phyloP scores from a whole-genome alignment of 169 alveolate genomes.

The Cryptosporidium bovis region DNA sequence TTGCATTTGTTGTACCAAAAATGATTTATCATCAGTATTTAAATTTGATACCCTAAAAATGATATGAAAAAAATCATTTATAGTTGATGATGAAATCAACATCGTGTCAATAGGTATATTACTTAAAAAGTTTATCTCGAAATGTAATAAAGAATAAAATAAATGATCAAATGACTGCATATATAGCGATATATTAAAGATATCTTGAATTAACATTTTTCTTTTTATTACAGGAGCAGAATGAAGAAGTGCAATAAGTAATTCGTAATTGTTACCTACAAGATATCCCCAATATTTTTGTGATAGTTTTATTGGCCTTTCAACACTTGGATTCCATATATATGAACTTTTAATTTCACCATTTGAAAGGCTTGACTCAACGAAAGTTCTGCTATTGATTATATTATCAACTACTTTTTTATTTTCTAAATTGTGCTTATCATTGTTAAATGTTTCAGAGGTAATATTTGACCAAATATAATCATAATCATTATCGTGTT shows the following conservation, averaged over 20 bases:
- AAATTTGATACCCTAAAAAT: slow-evolving; percentile 27
- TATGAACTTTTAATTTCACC: not conserved
- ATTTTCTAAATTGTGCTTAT: not conserved
- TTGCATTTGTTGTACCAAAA: slow-evolving; percentile 43
- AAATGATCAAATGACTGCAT: slow-evolving; percentile 70
- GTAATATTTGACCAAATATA: not conserved
- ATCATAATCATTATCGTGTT: slow-evolving; percentile 4
- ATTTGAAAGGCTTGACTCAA: no score
- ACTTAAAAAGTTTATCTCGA: slow-evolving; percentile 48
- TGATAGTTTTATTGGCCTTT: slow-evolving; percentile 21
- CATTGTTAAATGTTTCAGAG: not conserved
- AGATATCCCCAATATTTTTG: slow-evolving; percentile 64
- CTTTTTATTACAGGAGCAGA: slow-evolving; percentile 53
- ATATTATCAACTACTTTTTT: slow-evolving; percentile 3
- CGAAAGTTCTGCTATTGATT: slow-evolving; percentile 1
- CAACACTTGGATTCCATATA: slow-evolving; percentile 66
- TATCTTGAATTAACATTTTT: slow-evolving; percentile 22
- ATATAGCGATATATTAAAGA: slow-evolving; percentile 32
- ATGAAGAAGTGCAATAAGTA: slow-evolving; percentile 50
- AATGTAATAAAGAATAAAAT: slow-evolving; percentile 38
- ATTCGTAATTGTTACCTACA: slow-evolving; percentile 29
- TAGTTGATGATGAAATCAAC: slow-evolving; percentile 42
- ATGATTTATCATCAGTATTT: slow-evolving; percentile 9
- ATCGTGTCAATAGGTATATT: slow-evolving; percentile 62
- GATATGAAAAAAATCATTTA: slow-evolving; percentile 59